Base-by-base conservation (phyloP, 176 grass and related monocot species). In the Eragrostis curvula region DNA sequence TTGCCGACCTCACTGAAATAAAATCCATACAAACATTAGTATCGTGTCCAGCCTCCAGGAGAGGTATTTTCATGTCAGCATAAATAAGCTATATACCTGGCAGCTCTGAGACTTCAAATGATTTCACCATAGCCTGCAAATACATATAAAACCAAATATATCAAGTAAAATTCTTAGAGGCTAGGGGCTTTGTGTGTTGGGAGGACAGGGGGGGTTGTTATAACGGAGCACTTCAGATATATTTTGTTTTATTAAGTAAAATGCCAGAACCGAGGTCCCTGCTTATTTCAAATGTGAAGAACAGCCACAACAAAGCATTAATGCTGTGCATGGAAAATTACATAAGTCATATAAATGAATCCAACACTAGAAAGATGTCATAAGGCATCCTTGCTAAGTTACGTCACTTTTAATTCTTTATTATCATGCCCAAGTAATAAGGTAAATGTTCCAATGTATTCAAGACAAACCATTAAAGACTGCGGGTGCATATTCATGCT, bases 121-220 rank as follows among this genome's bases (percentile, higher is more conserved):
- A 99, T 84, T 99, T 99, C 70, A 91, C 96, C 96, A 99, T 99
- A 43, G 93, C 88, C 96, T 99, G 89, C 30, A 91, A 66, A 62
- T n/a, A 89, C 81, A 85, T 12, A 80, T 36, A 84, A 60, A 85
- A 72, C 5, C 74, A 70, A 63, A 69, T 12, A 71, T 66, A 21
- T 70, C 80, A 73, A 71, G 15, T 80, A 24, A 8, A 53, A 85
- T 68, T 63, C 24, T 63, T 36, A 36, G 32, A n/a, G n/a, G n/a
- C n/a, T n/a, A n/a, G n/a, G n/a, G n/a, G n/a, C n/a, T n/a, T n/a
- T n/a, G n/a, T n/a, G 32, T 36, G 32, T 4, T 36, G 32, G 32
- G 32, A 2, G 32, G n/a, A n/a, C n/a, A n/a, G 32, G 32, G 32
- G 32, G 2, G 32, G 4, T 36, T 36, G 32, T 36, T 36, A 36